phyloP scores from a whole-genome alignment of 495 filamentous ascomycete genomes.

The Sabuloglossum arenarium region DNA sequence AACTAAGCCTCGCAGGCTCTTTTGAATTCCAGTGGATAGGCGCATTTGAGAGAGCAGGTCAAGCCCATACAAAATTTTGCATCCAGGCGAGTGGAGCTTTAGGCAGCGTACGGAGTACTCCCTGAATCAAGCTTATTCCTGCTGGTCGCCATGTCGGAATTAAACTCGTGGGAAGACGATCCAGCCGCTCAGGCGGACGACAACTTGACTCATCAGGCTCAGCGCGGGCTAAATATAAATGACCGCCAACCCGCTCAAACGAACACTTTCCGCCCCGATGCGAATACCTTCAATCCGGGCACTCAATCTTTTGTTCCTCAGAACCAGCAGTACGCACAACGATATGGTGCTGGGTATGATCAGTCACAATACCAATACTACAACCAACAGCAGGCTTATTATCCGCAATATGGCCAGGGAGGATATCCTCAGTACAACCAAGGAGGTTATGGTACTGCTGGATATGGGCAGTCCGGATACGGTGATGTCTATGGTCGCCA shows the following conservation, averaged over 20 bases:
- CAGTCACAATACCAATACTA: conserved; percentile 30
- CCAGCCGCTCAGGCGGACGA: conserved; percentile 62
- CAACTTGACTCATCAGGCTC: conserved; percentile 56
- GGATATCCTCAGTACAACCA: conserved; percentile 35
- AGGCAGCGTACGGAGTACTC: background rate
- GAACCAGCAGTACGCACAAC: conserved; percentile 24
- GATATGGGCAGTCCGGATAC: conserved; percentile 29
- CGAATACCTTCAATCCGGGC: conserved; percentile 59
- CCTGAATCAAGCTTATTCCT: background rate
- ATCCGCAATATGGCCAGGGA: conserved; percentile 33
- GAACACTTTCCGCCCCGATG: conserved; percentile 48
- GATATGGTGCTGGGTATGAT: conserved; percentile 3
- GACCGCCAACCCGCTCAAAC: conserved; percentile 24
- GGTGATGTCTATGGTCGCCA: conserved; percentile 39
- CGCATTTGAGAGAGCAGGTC: no score
- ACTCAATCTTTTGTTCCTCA: conserved; percentile 53
- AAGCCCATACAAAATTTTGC: no score
- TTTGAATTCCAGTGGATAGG: background rate
- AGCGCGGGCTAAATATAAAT: conserved; percentile 56
- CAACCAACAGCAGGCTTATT: conserved; percentile 14
- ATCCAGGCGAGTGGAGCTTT: background rate
- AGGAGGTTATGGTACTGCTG: conserved; percentile 17
- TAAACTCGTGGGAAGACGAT: conserved; percentile 93
- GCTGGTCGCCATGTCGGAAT: conserved; percentile 45
- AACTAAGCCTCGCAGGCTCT: background rate